Conservation (phyloP, 768 basidiomycete genomes). For the Mycena galericulata region DNA sequence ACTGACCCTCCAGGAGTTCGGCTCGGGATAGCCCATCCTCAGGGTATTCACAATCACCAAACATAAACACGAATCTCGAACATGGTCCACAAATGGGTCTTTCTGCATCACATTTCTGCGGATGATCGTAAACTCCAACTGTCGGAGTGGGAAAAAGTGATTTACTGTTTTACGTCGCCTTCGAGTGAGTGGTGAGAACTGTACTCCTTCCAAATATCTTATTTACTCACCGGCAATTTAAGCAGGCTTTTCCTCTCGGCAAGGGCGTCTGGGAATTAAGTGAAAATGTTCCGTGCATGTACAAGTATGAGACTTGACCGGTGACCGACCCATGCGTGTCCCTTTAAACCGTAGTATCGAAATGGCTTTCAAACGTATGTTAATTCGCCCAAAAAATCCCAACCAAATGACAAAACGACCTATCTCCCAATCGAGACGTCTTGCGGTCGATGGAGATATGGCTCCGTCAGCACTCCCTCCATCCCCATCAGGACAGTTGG, state of each 20-base stretch:
- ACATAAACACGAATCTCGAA: constrained; percentile 1
- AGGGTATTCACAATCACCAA: constrained; percentile 32
- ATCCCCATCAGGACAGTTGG: no score
- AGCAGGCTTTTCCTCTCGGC: constrained; percentile 26
- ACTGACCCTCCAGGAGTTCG: constrained; percentile 30
- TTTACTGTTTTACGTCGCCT: constrained; percentile 31
- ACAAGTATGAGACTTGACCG: no score
- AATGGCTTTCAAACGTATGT: no score
- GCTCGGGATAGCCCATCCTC: constrained; percentile 26
- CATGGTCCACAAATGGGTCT: constrained; percentile 32
- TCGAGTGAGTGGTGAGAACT: background rate
- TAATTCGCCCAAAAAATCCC: no score
- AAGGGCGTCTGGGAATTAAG: background rate
- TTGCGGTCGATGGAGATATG: no score
- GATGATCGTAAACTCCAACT: background rate
- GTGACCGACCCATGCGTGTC: no score
- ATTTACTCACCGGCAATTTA: constrained; percentile 26
- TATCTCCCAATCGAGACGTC: no score
- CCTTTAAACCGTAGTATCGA: no score
- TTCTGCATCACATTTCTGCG: constrained; percentile 32
- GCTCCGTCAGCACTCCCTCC: no score
- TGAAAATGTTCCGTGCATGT: background rate
- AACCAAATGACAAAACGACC: no score
- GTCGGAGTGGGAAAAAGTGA: background rate
- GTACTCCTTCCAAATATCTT: background rate